A percentile compares a stretch with the other conserved stretches of the same genome.
Conservation (phyloP, 2,329 filamentous ascomycete genomes). For the Hysterium pulicare region DNA sequence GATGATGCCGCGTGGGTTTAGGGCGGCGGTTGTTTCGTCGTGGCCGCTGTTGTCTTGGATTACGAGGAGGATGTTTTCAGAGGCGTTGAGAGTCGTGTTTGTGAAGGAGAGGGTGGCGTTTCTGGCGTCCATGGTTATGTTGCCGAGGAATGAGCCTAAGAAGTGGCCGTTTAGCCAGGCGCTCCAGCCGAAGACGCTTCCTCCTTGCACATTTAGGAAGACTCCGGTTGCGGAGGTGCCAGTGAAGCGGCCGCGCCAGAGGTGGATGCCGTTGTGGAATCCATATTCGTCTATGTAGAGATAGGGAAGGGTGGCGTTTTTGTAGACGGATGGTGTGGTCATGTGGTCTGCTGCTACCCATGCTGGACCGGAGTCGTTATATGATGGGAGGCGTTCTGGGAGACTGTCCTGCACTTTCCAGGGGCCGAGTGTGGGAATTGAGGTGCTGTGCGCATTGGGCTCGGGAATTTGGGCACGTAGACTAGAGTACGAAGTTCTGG, state of each 20-base stretch:
- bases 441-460: constrained; percentile 20
- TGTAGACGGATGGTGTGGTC: constrained; percentile 36
- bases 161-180: constrained; percentile 57
- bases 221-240: constrained; percentile 38
- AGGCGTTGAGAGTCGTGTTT: constrained; percentile 44
- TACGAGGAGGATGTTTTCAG: constrained; percentile 51
- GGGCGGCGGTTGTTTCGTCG: constrained; percentile 50
- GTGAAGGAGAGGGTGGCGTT: constrained; percentile 49
- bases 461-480: constrained; percentile 28
- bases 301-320: constrained; percentile 38
- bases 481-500: constrained; percentile 35
- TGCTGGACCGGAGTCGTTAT: constrained; percentile 42
- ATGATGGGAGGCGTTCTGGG: constrained; percentile 46
- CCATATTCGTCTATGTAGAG: constrained; percentile 43
- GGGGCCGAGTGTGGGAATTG: constrained; percentile 40
- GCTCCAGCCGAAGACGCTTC: constrained; percentile 55
- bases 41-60: constrained; percentile 61
- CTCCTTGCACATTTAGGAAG: constrained; percentile 53
- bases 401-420: constrained; percentile 52
- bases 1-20: constrained; percentile 51
- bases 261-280: constrained; percentile 40
- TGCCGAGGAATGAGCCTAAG: constrained; percentile 55
- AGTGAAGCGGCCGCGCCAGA: constrained; percentile 42
- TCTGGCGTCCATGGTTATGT: constrained; percentile 33
- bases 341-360: constrained; percentile 43